Evolutionary conservation across 768 basidiomycete species (phyloP).

Genomic region (Heimioporus sp.): DNA sequence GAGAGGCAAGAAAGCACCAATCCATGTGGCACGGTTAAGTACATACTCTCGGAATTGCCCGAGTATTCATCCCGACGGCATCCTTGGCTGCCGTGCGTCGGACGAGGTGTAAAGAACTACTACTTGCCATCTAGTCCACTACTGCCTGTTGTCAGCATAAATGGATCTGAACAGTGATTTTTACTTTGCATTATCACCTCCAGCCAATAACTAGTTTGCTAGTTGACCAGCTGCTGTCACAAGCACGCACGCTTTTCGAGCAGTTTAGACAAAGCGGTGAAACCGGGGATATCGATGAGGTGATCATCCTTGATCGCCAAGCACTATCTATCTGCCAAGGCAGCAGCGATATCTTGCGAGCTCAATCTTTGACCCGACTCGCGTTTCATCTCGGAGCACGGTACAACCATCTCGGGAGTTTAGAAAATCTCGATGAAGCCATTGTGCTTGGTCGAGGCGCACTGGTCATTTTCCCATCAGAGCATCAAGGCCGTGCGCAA

Average conservation of each 20-base stretch:
- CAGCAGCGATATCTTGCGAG: neutral
- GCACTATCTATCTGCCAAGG: neutral
- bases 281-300: neutral
- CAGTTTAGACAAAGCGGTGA: neutral
- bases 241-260: neutral
- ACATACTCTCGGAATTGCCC: too few species aligned
- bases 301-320: neutral
- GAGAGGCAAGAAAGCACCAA: too few species aligned
- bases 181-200: too few species aligned
- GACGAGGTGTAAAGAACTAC: too few species aligned
- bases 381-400: neutral
- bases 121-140: too few species aligned
- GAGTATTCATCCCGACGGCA: too few species aligned
- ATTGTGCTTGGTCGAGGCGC: neutral
- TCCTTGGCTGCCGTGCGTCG: too few species aligned
- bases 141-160: too few species aligned
- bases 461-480: neutral
- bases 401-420: neutral
- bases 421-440: neutral
- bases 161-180: too few species aligned
- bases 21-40: too few species aligned
- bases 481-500: conserved; percentile 5
- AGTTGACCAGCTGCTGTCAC: neutral
- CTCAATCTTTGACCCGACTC: neutral
- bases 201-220: neutral